phyloP scores from a whole-genome alignment of 345 rosid species.

The Eucalyptus brandiana region DNA sequence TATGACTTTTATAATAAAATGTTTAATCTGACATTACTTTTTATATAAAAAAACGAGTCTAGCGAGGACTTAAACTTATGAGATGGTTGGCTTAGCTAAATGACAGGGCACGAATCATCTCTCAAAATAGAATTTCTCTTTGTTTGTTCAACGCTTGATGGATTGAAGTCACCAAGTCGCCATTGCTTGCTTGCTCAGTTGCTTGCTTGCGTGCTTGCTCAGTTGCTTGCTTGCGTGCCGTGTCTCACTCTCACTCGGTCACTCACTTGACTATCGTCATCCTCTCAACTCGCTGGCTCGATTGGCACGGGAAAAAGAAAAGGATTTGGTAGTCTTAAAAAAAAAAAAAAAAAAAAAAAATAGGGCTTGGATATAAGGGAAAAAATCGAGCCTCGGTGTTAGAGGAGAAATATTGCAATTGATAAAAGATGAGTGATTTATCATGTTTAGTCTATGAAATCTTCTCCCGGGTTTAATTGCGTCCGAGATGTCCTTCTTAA shows the following conservation, averaged over 20 bases:
- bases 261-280: background rate
- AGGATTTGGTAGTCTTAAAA: no score
- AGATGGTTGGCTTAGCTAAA: background rate
- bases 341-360: no score
- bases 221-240: background rate
- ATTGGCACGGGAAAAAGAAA: no score
- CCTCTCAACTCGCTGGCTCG: background rate
- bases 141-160: background rate
- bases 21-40: no score
- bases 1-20: no score
- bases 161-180: background rate
- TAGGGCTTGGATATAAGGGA: background rate
- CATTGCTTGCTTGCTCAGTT: background rate
- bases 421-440: background rate
- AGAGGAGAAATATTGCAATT: background rate
- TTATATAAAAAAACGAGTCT: background rate
- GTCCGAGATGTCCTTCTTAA: background rate
- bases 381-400: accelerated
- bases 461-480: accelerated
- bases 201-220: background rate
- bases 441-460: background rate
- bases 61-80: background rate
- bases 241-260: background rate
- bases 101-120: background rate
- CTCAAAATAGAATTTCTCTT: background rate